These are phyloP conservation scores for Scorias spongiosa DNA, from an alignment of 2,329 filamentous ascomycete species.

Conservation along the genomic window DNA sequence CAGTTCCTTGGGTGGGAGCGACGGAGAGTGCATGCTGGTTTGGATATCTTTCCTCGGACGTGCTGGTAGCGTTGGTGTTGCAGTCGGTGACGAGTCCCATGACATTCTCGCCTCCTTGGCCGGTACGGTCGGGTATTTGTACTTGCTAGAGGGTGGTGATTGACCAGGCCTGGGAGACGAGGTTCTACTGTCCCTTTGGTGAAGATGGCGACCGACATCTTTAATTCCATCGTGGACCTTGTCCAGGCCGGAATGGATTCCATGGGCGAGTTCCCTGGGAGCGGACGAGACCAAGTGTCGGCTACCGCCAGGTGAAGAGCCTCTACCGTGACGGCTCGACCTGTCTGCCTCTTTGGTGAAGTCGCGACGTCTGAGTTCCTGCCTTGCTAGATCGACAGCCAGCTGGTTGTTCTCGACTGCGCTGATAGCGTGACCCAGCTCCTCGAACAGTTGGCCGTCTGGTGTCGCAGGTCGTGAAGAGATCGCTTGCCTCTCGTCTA, in stretches of 20 bases:
- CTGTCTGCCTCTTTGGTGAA: neutral
- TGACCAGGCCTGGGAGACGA: conserved; percentile 1
- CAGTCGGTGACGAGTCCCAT: conserved; percentile 15
- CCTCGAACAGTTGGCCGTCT: neutral
- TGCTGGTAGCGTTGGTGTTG: conserved; percentile 11
- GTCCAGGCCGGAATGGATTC: neutral
- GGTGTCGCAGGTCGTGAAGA: neutral
- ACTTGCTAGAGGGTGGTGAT: conserved; percentile 1
- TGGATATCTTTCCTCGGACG: conserved; percentile 16
- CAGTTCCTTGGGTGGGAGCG: conserved; percentile 12
- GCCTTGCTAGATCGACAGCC: conserved; percentile 60
- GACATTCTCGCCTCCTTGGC: conserved; percentile 22
- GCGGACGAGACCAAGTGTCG: neutral
- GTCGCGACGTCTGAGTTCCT: conserved; percentile 51
- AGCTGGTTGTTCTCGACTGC: conserved; percentile 58
- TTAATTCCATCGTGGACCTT: conserved; percentile 9
- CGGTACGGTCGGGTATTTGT: conserved; percentile 30
- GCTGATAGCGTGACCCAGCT: conserved; percentile 33
- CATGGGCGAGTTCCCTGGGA: neutral
- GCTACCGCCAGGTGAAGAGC: neutral
- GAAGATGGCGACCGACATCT: conserved; percentile 11
- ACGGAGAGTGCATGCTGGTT: conserved; percentile 13
- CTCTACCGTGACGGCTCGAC: neutral
- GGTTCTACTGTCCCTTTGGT: conserved; percentile 3
- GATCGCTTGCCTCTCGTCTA: conserved; percentile 2